Conservation (phyloP, 2,329 filamentous ascomycete genomes). For the Teratosphaeria viscida region DNA sequence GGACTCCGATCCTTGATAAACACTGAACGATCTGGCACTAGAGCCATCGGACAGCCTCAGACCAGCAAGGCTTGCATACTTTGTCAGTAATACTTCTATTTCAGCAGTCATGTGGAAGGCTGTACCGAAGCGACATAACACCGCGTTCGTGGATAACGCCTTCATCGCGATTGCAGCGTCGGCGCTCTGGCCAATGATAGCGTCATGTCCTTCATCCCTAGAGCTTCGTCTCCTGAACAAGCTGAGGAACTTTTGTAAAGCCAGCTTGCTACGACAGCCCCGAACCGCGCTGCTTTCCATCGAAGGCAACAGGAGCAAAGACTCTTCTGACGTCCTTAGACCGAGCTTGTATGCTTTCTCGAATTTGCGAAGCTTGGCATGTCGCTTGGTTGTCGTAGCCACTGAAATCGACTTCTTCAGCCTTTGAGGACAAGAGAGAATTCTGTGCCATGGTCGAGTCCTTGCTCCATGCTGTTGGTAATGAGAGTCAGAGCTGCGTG, state of each 20-base stretch:
- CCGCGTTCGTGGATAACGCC: neutral
- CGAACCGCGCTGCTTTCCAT: neutral
- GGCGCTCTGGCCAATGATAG: neutral
- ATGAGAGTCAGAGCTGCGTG: neutral
- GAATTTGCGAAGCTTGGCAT: neutral
- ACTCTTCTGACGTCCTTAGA: neutral
- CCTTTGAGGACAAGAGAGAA: neutral
- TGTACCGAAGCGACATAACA: neutral
- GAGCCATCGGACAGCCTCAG: neutral
- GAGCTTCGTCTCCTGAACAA: neutral
- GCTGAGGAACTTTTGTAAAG: neutral
- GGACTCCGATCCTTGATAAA: no score
- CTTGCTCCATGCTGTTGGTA: neutral
- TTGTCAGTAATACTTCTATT: neutral
- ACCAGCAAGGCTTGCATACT: neutral
- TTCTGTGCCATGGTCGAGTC: neutral
- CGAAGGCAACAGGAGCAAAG: neutral
- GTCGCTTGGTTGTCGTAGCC: neutral
- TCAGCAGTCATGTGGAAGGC: neutral
- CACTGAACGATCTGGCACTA: no score
- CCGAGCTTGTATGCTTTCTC: neutral
- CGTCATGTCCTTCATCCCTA: neutral
- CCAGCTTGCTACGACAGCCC: neutral
- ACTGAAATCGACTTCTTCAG: neutral
- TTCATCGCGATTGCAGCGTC: neutral